A percentile compares a stretch with the other conserved stretches of the same genome.
Conservation (phyloP, 2,329 filamentous ascomycete species). For the Trichoderma atrobrunneum region DNA sequence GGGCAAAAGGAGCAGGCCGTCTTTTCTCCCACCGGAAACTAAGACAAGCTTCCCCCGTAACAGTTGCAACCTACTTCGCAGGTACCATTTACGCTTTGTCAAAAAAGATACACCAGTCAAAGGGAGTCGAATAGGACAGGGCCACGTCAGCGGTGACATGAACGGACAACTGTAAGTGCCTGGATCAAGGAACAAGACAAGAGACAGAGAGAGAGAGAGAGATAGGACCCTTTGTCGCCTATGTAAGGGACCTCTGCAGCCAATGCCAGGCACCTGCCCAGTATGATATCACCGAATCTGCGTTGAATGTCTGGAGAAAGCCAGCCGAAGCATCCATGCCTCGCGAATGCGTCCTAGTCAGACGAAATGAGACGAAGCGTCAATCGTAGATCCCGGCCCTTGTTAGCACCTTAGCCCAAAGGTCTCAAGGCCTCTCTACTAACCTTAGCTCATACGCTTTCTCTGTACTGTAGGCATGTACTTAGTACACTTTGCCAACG, state of each 20-base stretch:
- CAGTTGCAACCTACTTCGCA: neutral
- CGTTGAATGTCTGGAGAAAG: slow-evolving; percentile 6
- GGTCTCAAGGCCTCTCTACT: neutral
- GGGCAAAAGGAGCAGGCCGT: neutral
- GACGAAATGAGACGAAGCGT: slow-evolving; percentile 16
- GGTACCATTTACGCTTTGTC: neutral
- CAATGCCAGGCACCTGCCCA: neutral
- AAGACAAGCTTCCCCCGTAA: slow-evolving; percentile 4
- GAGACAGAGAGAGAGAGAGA: neutral
- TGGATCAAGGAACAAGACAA: neutral
- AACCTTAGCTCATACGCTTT: neutral
- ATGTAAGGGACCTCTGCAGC: neutral
- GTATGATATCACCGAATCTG: neutral
- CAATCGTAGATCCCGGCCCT: slow-evolving; percentile 16
- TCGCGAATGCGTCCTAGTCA: slow-evolving; percentile 6
- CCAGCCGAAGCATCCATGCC: slow-evolving; percentile 9
- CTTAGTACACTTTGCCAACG: neutral
- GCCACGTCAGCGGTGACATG: neutral
- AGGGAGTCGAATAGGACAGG: neutral
- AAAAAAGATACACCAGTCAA: neutral
- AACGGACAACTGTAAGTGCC: neutral
- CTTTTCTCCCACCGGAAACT: slow-evolving; percentile 5
- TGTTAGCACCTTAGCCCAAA: neutral
- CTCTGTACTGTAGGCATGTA: neutral
- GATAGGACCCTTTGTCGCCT: neutral